phyloP scores from a whole-genome alignment of 2,329 filamentous ascomycete genomes.

The Aspergillus awamori region DNA sequence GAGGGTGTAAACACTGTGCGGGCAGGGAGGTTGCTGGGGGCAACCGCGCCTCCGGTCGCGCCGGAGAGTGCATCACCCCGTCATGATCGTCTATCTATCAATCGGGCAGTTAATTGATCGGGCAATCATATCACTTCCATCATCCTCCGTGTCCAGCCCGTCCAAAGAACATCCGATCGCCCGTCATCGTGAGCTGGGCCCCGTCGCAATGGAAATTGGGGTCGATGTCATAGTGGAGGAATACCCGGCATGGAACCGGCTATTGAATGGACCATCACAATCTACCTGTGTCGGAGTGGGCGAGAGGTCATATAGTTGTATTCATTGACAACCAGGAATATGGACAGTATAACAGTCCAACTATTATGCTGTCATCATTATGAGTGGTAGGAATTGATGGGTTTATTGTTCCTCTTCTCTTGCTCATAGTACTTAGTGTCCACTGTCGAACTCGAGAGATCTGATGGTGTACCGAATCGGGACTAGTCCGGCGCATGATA shows the following conservation, averaged over 20 bases:
- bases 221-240: constrained; percentile 12
- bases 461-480: too few relatives aligned
- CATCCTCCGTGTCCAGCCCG: background rate
- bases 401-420: too few relatives aligned
- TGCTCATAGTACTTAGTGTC: too few relatives aligned
- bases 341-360: background rate
- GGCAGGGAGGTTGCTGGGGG: constrained; percentile 35
- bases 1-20: constrained; percentile 39
- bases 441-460: too few relatives aligned
- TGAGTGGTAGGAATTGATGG: background rate
- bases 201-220: background rate
- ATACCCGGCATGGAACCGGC: background rate
- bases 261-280: background rate
- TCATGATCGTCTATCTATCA: constrained; percentile 10
- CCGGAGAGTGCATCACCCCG: constrained; percentile 10
- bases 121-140: background rate
- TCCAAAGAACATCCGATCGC: background rate
- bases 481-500: too few relatives aligned
- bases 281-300: background rate
- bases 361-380: background rate
- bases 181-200: constrained; percentile 1
- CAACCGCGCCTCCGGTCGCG: constrained; percentile 33
- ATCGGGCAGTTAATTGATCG: background rate
- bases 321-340: background rate
- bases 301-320: background rate